Conservation (phyloP, 2,329 filamentous ascomycete species). For the Trichoderma sp. region DNA sequence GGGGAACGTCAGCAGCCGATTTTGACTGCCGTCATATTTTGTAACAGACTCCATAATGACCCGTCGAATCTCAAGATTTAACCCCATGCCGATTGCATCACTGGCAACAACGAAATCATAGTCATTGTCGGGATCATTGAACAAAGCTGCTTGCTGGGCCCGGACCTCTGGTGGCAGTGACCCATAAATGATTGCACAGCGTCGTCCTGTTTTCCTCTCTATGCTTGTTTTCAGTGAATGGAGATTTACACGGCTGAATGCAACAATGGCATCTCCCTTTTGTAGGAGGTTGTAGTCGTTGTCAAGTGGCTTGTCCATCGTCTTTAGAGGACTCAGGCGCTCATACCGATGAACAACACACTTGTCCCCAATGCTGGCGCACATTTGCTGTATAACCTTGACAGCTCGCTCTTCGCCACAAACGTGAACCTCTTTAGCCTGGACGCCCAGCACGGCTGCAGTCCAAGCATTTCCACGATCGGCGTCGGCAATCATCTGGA, state of each 20-base stretch:
- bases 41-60: conserved; percentile 80
- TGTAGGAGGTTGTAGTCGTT: conserved; percentile 68
- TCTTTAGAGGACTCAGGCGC: conserved; percentile 76
- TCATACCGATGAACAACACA: conserved; percentile 82
- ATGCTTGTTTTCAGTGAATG: conserved; percentile 80
- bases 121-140: conserved; percentile 94
- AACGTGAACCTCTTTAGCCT: conserved; percentile 86
- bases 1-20: conserved; percentile 66
- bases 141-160: conserved; percentile 85
- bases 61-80: conserved; percentile 90
- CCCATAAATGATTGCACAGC: conserved; percentile 93
- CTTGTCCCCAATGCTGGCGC: conserved; percentile 78
- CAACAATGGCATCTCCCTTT: conserved; percentile 89
- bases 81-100: conserved; percentile 95
- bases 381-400: conserved; percentile 75
- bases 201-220: conserved; percentile 73
- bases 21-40: conserved; percentile 69
- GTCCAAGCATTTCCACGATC: conserved; percentile 95
- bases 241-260: conserved; percentile 81
- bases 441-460: conserved; percentile 81
- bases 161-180: conserved; percentile 89
- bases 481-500: conserved; percentile 87
- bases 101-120: conserved; percentile 95
- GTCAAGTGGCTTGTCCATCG: conserved; percentile 65
- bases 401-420: conserved; percentile 89